Evolutionary conservation across 164 flowering plant genomes (phyloP), one percentile per base, ranked within the genome.

Genomic region (Vitis vinifera): DNA sequence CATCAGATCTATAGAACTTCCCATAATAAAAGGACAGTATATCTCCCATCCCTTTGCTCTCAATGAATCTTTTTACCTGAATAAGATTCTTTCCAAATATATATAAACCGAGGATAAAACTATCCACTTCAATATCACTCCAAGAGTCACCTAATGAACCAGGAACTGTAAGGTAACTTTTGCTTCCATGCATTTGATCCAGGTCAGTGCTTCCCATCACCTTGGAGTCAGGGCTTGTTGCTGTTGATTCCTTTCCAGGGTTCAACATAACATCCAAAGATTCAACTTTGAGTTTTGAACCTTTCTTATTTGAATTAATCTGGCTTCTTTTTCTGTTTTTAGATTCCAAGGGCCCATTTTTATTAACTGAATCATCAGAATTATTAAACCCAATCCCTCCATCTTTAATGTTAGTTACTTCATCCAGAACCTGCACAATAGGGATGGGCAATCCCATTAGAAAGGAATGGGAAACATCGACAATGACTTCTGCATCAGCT

Each of bases 31-130:
- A 74, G 12, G 72, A 70, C 30, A 77, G 62, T 27, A 77, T 55
- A 55, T 73, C 77, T 16, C 63, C 77, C 75, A 74, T 70, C 53
- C n/a, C 31, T 62, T 77, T 77, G 29, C 59, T 70, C 37, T 53
- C 72, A 51, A 77, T 63, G 55, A 77, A 77, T 67, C 63, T 73
- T 62, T 59, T 73, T 9, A 77, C 75, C 5, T 55, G 75, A 48
- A 31, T n/a, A 57, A 77, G 69, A 64, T 77, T 71, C 69, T 77
- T 77, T 62, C 80, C 80, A 70, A 77, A 74, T 10, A 70, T 67
- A 60, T 77, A 77, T 15, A 77, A 68, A 59, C 75, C 72, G 8
- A 77, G 66, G 37, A 71, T 66, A 67, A 74, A 70, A n/a, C 68
- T 63, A 4, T 69, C 72, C 1, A 15, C 56, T 16, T 73, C 77